A percentile compares a stretch with the other conserved stretches of the same genome.
Evolutionary conservation across 768 basidiomycete genomes (phyloP).

Genomic region (Ramaria rubella): DNA sequence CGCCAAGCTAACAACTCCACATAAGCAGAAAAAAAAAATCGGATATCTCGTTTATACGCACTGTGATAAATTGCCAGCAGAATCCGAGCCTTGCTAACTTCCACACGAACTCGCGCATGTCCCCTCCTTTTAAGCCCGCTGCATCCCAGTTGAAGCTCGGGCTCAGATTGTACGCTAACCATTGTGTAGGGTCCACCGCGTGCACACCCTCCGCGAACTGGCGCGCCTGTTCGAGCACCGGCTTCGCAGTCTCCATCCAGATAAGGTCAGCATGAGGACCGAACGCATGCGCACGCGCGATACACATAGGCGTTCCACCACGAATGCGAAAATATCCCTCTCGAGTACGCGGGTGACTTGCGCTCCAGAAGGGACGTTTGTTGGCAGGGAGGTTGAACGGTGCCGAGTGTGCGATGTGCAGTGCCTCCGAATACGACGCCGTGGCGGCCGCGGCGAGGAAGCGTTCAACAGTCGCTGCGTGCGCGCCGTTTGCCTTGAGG

Average conservation of each 20-base stretch:
- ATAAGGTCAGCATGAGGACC: conserved; percentile 89
- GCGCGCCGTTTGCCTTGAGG: conserved; percentile 44
- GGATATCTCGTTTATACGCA: conserved; percentile 33
- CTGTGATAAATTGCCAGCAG: conserved; percentile 99
- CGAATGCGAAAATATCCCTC: conserved; percentile 98
- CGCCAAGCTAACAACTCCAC: conserved; percentile 61
- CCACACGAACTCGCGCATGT: conserved; percentile 90
- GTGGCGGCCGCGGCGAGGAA: conserved; percentile 61
- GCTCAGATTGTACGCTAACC: conserved; percentile 94
- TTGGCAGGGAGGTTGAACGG: conserved; percentile 53
- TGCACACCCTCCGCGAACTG: conserved; percentile 91
- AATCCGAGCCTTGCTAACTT: conserved; percentile 92
- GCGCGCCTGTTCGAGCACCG: conserved; percentile 83
- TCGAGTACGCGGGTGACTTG: conserved; percentile 89
- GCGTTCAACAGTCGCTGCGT: conserved; percentile 42
- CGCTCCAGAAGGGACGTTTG: conserved; percentile 80
- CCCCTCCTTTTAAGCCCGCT: conserved; percentile 76
- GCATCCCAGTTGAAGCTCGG: conserved; percentile 95
- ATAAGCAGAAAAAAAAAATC: conserved; percentile 6
- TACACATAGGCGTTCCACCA: conserved; percentile 91
- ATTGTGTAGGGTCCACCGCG: conserved; percentile 75
- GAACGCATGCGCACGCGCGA: conserved; percentile 87
- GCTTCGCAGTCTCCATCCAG: conserved; percentile 97
- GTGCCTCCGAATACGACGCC: conserved; percentile 61
- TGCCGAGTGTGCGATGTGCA: conserved; percentile 69